Percentiles rank a stretch among this genome's conserved stretches.
These are phyloP conservation scores for Clonostachys rosea DNA, from an alignment of 2,329 filamentous ascomycete genomes.

Conservation along the genomic window DNA sequence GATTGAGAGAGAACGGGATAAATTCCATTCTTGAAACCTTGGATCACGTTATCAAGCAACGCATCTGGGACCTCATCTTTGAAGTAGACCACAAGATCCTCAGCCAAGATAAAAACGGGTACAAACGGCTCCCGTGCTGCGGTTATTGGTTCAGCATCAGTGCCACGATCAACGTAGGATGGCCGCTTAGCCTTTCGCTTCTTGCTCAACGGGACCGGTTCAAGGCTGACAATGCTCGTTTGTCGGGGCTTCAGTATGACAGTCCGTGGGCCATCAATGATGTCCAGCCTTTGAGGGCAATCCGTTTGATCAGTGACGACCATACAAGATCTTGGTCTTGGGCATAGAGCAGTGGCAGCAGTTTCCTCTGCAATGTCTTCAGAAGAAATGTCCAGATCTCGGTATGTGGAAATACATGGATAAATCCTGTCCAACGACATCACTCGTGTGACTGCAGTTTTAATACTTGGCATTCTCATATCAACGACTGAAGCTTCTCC, in stretches of 20 bases:
- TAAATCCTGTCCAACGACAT: constrained; percentile 31
- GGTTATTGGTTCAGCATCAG: constrained; percentile 21
- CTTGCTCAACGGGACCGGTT: constrained; percentile 18
- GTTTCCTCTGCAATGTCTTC: constrained; percentile 4
- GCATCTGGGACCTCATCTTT: constrained; percentile 33
- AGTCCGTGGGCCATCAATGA: constrained; percentile 19
- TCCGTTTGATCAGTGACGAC: constrained; percentile 13
- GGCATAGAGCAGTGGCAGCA: constrained; percentile 2
- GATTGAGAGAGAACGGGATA: constrained; percentile 17
- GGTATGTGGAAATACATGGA: constrained; percentile 18
- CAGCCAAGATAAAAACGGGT: constrained; percentile 44
- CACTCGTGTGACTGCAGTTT: constrained; percentile 18
- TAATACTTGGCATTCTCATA: constrained; percentile 17
- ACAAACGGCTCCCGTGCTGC: constrained; percentile 19
- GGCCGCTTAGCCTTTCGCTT: constrained; percentile 15
- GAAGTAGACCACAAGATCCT: constrained; percentile 54
- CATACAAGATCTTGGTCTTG: constrained; percentile 16
- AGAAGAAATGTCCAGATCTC: constrained; percentile 18
- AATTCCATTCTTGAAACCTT: constrained; percentile 28
- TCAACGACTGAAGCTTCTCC: constrained; percentile 33
- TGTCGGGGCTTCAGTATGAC: constrained; percentile 20
- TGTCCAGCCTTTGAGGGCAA: constrained; percentile 11
- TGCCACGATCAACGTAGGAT: constrained; percentile 31
- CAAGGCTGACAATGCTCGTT: constrained; percentile 15
- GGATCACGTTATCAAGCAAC: constrained; percentile 40